Evolutionary conservation across 1,284 basidiomycete species (phyloP).

Genomic region (Somion occarium): DNA sequence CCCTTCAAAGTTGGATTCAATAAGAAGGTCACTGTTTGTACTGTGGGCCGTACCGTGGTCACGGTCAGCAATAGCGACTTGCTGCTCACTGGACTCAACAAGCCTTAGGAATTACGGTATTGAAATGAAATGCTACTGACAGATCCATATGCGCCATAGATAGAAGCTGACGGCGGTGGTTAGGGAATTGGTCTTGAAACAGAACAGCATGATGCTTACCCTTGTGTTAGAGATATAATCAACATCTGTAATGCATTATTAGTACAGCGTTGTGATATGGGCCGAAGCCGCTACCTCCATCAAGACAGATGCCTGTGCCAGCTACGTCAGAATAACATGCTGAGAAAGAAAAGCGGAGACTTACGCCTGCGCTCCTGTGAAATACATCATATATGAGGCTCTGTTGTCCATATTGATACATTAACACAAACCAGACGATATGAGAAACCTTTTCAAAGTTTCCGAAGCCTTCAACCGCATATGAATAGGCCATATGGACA

Average conservation of each 20-base stretch:
- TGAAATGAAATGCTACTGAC: neutral
- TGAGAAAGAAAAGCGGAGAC: neutral
- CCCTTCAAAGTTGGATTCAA: neutral
- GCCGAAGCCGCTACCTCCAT: neutral
- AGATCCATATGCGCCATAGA: neutral
- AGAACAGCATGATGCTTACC: neutral
- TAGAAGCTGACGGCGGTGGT: neutral
- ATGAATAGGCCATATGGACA: neutral
- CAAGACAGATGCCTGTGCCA: neutral
- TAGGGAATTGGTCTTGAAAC: neutral
- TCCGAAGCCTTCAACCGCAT: neutral
- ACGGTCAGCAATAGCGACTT: neutral
- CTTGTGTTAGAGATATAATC: neutral
- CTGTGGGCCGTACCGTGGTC: neutral
- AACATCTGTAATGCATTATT: too few relatives aligned
- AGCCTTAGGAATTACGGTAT: neutral
- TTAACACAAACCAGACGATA: constrained; percentile 1
- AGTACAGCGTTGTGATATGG: neutral
- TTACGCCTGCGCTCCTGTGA: constrained; percentile 2
- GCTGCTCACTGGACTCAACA: neutral
- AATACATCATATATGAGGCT: neutral
- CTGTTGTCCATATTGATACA: neutral
- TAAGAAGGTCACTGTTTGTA: neutral
- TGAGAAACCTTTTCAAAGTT: neutral
- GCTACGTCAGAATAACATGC: neutral